Conservation (phyloP, 495 filamentous ascomycete genomes). For the Paragyromitra xinjiangensis region DNA sequence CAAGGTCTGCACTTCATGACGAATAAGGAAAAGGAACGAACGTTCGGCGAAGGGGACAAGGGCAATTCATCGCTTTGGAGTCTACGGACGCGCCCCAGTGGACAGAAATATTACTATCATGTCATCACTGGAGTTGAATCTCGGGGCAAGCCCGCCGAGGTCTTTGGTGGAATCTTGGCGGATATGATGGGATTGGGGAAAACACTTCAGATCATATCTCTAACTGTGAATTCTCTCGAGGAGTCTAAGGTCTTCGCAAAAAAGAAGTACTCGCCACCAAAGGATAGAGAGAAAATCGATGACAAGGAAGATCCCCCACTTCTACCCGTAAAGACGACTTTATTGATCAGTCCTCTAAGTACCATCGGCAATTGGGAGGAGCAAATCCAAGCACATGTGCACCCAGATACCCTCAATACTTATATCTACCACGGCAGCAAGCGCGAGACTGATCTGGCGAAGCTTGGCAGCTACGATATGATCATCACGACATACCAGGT, state of each 20-base stretch:
- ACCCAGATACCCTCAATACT: slow-evolving; percentile 65
- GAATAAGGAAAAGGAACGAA: slow-evolving; percentile 74
- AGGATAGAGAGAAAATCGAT: slow-evolving; percentile 55
- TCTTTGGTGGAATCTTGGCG: slow-evolving; percentile 86
- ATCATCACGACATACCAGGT: slow-evolving; percentile 92
- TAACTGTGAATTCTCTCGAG: slow-evolving; percentile 70
- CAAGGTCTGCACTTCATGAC: slow-evolving; percentile 91
- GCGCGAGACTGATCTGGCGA: slow-evolving; percentile 71
- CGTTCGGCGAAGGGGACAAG: slow-evolving; percentile 65
- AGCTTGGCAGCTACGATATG: slow-evolving; percentile 77
- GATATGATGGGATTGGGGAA: slow-evolving; percentile 99
- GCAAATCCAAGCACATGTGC: slow-evolving; percentile 84
- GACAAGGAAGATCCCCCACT: slow-evolving; percentile 60
- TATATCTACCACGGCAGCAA: slow-evolving; percentile 87
- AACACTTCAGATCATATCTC: slow-evolving; percentile 84
- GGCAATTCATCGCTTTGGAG: slow-evolving; percentile 80
- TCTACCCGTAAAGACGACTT: slow-evolving; percentile 77
- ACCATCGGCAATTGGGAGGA: slow-evolving; percentile 91
- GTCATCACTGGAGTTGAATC: slow-evolving; percentile 79
- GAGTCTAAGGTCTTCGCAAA: slow-evolving; percentile 69
- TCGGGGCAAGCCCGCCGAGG: slow-evolving; percentile 71
- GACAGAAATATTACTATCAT: slow-evolving; percentile 71
- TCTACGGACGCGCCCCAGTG: slow-evolving; percentile 63
- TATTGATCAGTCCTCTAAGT: slow-evolving; percentile 90
- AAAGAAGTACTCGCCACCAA: slow-evolving; percentile 59